Evolutionary conservation across 1,139 yeast genomes (phyloP), one percentile per base, ranked within the genome.

Genomic region (Candida sanyaensis): DNA sequence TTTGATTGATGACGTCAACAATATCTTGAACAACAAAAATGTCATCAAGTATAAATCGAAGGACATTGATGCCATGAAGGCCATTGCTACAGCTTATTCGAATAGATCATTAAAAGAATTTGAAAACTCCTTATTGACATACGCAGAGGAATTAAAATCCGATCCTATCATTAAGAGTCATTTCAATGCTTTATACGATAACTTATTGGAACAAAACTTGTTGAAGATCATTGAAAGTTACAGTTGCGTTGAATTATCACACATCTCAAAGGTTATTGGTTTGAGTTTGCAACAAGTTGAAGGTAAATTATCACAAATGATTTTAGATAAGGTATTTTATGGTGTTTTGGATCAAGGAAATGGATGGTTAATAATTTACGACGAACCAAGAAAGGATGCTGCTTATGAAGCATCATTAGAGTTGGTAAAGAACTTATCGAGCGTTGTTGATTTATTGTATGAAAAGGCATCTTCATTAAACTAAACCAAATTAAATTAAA

Each of bases 271-370:
- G 59, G 83, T 88, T 58, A 88, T 95, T 53, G 98, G 97, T 5
- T 79, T 95, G 52, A 93, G 92, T 58, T 77, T 86, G 45, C 87
- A 86, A 55, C 96, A 91, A 64, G 92, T 93, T 28, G 99, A 93
- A 69, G 96, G 96, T 17, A 93, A 93, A 67, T 78, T 93, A 54
- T 86, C 96, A 44, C 98, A 93, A 69, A 93, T 93, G 99, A 93
- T 93, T 58, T 78, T 93, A 59, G 99, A 93, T 66, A 88, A 90
- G 63, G 89, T 92, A 12, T 90, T 95, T 60, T 88, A 86, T 62
- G 99, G 99, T 42, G 98, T 95, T 41, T 77, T 93, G 59, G 99
- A 93, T 66, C 99, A 93, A 73, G 99, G 99, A 41, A 92, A 92
- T 64, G 99, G 99, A 6, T 93, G 98, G 97, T 80, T 93, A 58